phyloP scores from a whole-genome alignment of 176 grass and related monocot genomes.

The Triticum monococcum region DNA sequence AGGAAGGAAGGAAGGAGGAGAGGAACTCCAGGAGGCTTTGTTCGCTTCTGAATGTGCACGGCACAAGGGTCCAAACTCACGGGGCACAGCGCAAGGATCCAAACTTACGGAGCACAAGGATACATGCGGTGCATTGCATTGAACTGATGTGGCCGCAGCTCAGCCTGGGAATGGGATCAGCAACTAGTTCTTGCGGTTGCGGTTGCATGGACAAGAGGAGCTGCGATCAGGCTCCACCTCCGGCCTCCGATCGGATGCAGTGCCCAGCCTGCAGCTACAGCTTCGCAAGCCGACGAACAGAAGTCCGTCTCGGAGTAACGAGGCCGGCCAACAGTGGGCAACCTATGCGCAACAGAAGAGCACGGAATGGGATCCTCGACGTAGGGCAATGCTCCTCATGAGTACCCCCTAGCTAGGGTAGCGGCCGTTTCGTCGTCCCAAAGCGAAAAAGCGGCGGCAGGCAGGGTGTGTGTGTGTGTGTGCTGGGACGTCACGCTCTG shows the following conservation, averaged over 20 bases:
- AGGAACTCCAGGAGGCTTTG: background rate
- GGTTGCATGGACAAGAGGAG: too few species aligned
- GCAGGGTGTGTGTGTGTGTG: too few species aligned
- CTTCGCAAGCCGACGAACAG: background rate
- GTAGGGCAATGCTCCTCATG: background rate
- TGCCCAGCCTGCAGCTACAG: background rate
- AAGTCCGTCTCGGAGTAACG: too few species aligned
- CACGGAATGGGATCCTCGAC: too few species aligned
- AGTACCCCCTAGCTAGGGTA: too few species aligned
- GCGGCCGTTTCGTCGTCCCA: background rate
- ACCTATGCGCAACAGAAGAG: background rate
- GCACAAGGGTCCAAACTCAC: too few species aligned
- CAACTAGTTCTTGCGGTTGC: too few species aligned
- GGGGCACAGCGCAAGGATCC: too few species aligned
- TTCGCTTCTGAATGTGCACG: background rate
- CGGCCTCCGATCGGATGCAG: too few species aligned
- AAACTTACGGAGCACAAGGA: too few species aligned
- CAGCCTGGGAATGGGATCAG: background rate
- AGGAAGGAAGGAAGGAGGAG: background rate
- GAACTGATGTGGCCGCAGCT: background rate
- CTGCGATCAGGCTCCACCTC: too few species aligned
- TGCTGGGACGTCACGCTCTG: slow-evolving; percentile 44
- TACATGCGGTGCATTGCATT: too few species aligned
- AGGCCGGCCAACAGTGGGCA: background rate
- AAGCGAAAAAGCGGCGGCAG: slow-evolving; percentile 12